These are phyloP conservation scores for Pseudocercospora ulei DNA, from an alignment of 2,329 filamentous ascomycete genomes.

Conservation along the genomic window DNA sequence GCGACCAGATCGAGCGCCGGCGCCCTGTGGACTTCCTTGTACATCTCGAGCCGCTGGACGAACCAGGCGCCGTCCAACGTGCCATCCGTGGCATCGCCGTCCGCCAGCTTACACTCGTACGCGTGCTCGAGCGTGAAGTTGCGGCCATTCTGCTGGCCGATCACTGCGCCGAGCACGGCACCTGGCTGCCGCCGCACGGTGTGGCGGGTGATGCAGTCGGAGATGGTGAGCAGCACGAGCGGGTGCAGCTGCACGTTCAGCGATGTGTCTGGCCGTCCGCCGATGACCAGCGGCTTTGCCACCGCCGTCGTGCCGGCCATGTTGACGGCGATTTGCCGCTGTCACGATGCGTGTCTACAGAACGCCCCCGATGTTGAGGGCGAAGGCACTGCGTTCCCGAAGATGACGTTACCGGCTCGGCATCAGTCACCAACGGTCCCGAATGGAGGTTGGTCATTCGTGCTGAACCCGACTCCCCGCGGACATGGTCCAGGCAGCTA, in stretches of 20 bases:
- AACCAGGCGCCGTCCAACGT: constrained; percentile 65
- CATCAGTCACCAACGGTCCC: too few species aligned
- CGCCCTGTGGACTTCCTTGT: constrained; percentile 78
- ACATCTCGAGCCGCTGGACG: constrained; percentile 67
- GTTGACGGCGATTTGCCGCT: neutral
- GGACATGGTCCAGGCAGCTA: too few species aligned
- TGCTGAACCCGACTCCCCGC: too few species aligned
- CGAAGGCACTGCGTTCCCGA: too few species aligned
- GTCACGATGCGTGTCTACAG: neutral
- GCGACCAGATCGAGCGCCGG: constrained; percentile 73
- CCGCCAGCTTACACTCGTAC: constrained; percentile 63
- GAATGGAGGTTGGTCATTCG: too few species aligned
- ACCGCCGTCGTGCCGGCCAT: constrained; percentile 1
- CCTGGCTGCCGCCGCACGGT: constrained; percentile 64
- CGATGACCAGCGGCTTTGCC: constrained; percentile 36
- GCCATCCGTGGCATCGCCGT: constrained; percentile 44
- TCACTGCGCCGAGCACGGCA: constrained; percentile 73
- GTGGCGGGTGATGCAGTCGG: constrained; percentile 90
- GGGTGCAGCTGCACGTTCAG: constrained; percentile 81
- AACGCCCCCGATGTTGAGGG: too few species aligned
- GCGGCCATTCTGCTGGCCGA: constrained; percentile 84
- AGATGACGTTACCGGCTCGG: too few species aligned
- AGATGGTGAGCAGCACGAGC: constrained; percentile 88
- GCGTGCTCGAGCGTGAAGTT: constrained; percentile 87
- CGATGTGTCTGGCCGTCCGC: constrained; percentile 54